phyloP scores from a whole-genome alignment of 129 eudicot species.

The Helichrysum umbraculigerum region DNA sequence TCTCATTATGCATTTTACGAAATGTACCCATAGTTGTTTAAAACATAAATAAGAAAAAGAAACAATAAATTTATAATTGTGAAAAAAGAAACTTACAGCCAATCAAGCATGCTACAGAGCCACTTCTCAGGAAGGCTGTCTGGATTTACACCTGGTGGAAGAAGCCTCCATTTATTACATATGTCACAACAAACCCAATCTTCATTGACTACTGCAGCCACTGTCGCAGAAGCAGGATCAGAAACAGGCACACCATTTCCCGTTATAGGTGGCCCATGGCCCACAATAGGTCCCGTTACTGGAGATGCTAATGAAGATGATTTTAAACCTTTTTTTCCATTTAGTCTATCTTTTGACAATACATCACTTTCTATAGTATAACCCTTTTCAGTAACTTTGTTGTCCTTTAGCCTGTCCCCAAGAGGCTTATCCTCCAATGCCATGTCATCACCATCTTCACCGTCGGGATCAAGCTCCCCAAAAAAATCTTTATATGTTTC shows the following conservation, averaged over 20 bases:
- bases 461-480: conserved; percentile 81
- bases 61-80: not conserved
- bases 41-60: not conserved
- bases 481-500: conserved; percentile 75
- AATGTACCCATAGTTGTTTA: not conserved
- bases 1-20: not conserved
- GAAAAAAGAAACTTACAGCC: conserved; percentile 73
- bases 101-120: conserved; percentile 86
- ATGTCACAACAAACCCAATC: conserved; percentile 92
- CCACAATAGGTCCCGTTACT: conserved; percentile 33
- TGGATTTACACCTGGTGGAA: conserved; percentile 74
- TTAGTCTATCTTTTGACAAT: conserved; percentile 42
- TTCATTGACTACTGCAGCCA: conserved; percentile 56
- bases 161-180: conserved; percentile 89
- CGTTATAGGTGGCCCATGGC: conserved; percentile 31
- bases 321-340: conserved; percentile 40
- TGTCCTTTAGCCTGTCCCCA: conserved; percentile 35
- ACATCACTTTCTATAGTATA: conserved; percentile 24
- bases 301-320: conserved; percentile 40
- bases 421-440: conserved; percentile 49
- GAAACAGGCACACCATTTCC: conserved; percentile 44
- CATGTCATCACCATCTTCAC: conserved; percentile 45
- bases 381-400: conserved; percentile 43
- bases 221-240: conserved; percentile 51
- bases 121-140: conserved; percentile 83